Evolutionary conservation across 2,329 filamentous ascomycete genomes (phyloP).

Genomic region (Neurospora sp.): DNA sequence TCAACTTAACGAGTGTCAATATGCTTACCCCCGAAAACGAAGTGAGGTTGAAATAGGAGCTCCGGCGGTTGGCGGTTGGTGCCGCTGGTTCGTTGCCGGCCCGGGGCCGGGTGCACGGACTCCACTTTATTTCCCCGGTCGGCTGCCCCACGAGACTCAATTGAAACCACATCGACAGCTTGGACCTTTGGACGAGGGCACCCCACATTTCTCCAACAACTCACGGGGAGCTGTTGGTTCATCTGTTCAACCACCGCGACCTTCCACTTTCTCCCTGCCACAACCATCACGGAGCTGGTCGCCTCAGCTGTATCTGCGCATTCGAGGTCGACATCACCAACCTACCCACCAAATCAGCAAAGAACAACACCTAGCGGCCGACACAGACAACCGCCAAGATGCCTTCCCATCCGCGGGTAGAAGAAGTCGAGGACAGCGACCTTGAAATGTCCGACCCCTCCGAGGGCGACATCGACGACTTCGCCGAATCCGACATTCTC

Average conservation of each 20-base stretch:
- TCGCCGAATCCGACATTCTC: slow-evolving; percentile 47
- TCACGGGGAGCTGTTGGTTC: not conserved
- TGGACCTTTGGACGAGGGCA: not conserved
- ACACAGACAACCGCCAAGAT: slow-evolving; percentile 8
- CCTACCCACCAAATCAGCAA: too few species aligned
- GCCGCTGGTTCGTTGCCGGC: not conserved
- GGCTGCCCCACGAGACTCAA: not conserved
- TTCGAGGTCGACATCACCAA: not conserved
- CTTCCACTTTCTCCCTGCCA: not conserved
- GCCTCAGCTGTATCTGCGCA: not conserved
- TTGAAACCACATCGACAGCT: not conserved
- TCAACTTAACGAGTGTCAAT: not conserved
- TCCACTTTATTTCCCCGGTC: not conserved
- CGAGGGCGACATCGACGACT: slow-evolving; percentile 70
- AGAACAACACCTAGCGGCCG: too few species aligned
- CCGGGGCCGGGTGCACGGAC: not conserved
- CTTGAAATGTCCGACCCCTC: slow-evolving; percentile 70
- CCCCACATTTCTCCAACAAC: not conserved
- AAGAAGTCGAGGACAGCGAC: slow-evolving; percentile 83
- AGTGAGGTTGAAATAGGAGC: not conserved
- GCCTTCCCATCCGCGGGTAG: slow-evolving; percentile 68
- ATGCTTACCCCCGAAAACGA: not conserved
- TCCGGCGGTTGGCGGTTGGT: not conserved
- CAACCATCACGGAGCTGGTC: not conserved
- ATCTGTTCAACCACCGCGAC: not conserved